Conservation (phyloP, 139 green algal species). For the Picochlorum costavermella region DNA sequence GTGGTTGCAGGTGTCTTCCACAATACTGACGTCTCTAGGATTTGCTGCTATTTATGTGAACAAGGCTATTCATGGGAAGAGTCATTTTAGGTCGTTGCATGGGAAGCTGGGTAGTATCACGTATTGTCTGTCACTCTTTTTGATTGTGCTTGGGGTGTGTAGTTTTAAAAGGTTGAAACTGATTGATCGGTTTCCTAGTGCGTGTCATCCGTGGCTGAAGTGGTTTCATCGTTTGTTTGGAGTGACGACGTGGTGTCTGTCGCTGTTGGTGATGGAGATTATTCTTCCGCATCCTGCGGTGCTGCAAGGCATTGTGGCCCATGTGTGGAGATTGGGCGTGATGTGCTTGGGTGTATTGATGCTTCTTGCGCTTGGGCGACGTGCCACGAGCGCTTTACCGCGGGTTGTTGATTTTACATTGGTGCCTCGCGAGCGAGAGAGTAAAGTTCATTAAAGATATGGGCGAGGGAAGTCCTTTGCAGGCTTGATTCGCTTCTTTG, state of each 20-base stretch:
- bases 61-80: slow-evolving; percentile 37
- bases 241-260: slow-evolving; percentile 33
- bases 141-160: slow-evolving; percentile 36
- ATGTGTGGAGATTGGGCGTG: slow-evolving; percentile 11
- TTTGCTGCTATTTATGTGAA: slow-evolving; percentile 53
- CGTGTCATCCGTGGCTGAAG: slow-evolving; percentile 39
- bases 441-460: background rate
- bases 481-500: background rate
- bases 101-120: slow-evolving; percentile 38
- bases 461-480: background rate
- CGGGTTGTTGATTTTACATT: slow-evolving; percentile 4
- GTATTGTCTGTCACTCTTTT: slow-evolving; percentile 25
- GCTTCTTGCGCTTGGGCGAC: slow-evolving; percentile 4
- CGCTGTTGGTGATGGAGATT: slow-evolving; percentile 47
- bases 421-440: background rate
- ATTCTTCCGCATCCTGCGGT: slow-evolving; percentile 41
- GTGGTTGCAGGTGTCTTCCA: slow-evolving; percentile 22
- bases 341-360: background rate
- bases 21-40: slow-evolving; percentile 30
- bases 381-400: background rate
- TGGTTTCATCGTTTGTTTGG: slow-evolving; percentile 39
- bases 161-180: slow-evolving; percentile 48
- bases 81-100: slow-evolving; percentile 26
- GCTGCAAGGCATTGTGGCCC: slow-evolving; percentile 17
- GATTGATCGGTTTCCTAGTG: slow-evolving; percentile 36